These are phyloP conservation scores for Alternaria tenuissima DNA, from an alignment of 2,329 filamentous ascomycete species.

Conservation along the genomic window DNA sequence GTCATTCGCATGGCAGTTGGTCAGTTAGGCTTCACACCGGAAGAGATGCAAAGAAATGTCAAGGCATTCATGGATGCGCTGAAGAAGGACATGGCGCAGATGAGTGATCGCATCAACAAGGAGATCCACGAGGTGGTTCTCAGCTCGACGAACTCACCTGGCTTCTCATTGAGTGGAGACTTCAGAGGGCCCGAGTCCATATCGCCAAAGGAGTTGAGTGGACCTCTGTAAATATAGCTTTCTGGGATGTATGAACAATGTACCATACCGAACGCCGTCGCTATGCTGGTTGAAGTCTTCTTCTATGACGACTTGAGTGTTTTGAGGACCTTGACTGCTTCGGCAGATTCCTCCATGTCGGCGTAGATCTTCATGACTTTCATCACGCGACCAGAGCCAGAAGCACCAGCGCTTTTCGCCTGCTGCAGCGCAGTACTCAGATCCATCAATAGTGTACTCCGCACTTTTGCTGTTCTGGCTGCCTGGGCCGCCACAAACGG, in stretches of 20 bases:
- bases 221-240: conserved; percentile 40
- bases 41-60: conserved; percentile 86
- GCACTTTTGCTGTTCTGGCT: conserved; percentile 64
- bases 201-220: conserved; percentile 50
- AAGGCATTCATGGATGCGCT: conserved; percentile 77
- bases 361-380: conserved; percentile 68
- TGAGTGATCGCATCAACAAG: conserved; percentile 73
- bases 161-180: conserved; percentile 84
- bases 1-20: conserved; percentile 91
- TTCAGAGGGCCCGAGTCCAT: conserved; percentile 64
- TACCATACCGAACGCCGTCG: conserved; percentile 56
- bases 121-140: conserved; percentile 80
- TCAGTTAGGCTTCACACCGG: conserved; percentile 86
- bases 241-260: conserved; percentile 44
- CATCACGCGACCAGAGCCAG: conserved; percentile 57
- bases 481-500: conserved; percentile 69
- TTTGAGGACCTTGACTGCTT: conserved; percentile 67
- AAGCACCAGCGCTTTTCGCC: conserved; percentile 54
- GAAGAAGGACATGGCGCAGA: conserved; percentile 75
- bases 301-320: conserved; percentile 31
- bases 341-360: conserved; percentile 66
- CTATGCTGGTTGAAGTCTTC: conserved; percentile 49
- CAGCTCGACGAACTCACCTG: conserved; percentile 86
- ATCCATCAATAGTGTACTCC: conserved; percentile 70
- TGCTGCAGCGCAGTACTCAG: conserved; percentile 69